Conservation (phyloP, 2,329 filamentous ascomycete genomes). For the Teratosphaeria gauchensis region DNA sequence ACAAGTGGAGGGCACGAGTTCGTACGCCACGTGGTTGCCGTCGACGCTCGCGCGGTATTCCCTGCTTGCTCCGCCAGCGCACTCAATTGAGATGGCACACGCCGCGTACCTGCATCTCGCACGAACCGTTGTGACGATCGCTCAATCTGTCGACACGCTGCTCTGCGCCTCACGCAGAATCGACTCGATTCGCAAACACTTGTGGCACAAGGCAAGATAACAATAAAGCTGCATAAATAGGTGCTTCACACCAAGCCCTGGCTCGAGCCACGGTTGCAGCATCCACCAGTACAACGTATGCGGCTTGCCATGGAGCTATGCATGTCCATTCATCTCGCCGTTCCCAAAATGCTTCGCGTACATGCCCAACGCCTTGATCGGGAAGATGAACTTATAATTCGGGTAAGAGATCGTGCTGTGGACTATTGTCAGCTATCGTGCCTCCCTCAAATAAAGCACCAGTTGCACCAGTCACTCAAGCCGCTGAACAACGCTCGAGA, state of each 20-base stretch:
- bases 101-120: neutral
- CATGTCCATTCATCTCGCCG: constrained; percentile 3
- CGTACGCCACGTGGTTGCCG: neutral
- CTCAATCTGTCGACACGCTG: neutral
- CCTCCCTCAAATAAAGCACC: neutral
- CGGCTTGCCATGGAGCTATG: neutral
- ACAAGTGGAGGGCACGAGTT: neutral
- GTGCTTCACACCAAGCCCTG: neutral
- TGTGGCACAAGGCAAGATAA: neutral
- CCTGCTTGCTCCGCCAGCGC: neutral
- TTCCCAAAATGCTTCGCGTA: constrained; percentile 54
- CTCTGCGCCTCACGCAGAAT: neutral
- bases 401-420: constrained; percentile 91
- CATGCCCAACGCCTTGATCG: constrained; percentile 87
- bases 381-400: constrained; percentile 97
- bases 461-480: neutral
- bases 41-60: neutral
- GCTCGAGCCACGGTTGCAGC: neutral
- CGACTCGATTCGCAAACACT: neutral
- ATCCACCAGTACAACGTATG: neutral
- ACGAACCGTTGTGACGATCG: neutral
- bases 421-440: constrained; percentile 8
- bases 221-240: neutral
- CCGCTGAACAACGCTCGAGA: too few relatives aligned
- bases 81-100: neutral